Conservation (phyloP, 2,329 filamentous ascomycete genomes). For the Colletotrichum orbiculare region DNA sequence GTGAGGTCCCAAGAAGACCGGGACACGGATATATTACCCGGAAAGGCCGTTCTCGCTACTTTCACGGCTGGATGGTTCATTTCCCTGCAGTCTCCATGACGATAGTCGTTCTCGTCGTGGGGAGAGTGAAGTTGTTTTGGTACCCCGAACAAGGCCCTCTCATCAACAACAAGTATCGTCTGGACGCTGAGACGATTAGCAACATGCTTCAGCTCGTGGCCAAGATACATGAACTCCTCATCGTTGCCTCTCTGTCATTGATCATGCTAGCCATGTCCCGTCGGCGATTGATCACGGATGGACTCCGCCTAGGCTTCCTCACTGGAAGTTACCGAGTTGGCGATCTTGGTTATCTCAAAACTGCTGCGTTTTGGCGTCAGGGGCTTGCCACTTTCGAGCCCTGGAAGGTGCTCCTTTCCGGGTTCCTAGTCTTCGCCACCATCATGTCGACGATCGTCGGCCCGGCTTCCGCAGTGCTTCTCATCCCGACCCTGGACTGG, state of each 20-base stretch:
- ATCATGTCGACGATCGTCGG: slow-evolving; percentile 15
- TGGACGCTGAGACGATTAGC: slow-evolving; percentile 5
- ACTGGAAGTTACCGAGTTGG: slow-evolving; percentile 24
- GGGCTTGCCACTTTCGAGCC: neutral
- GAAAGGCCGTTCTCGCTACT: too few relatives aligned
- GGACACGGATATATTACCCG: too few relatives aligned
- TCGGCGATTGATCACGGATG: slow-evolving; percentile 2
- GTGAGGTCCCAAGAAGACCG: too few relatives aligned
- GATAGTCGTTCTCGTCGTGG: too few relatives aligned
- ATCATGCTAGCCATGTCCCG: slow-evolving; percentile 8
- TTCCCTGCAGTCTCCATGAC: too few relatives aligned
- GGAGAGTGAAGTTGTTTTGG: too few relatives aligned
- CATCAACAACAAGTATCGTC: neutral
- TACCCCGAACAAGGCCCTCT: too few relatives aligned
- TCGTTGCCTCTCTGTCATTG: slow-evolving; percentile 11
- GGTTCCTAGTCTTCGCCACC: slow-evolving; percentile 9
- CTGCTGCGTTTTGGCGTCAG: slow-evolving; percentile 11
- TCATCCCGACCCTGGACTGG: slow-evolving; percentile 13
- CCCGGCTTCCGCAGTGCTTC: slow-evolving; percentile 22
- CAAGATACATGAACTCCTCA: slow-evolving; percentile 17
- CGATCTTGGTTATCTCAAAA: slow-evolving; percentile 15
- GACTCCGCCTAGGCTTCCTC: slow-evolving; percentile 21
- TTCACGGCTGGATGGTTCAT: too few relatives aligned
- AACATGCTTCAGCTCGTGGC: slow-evolving; percentile 22
- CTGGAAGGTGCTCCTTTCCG: slow-evolving; percentile 3